Evolutionary conservation across 1,139 yeast genomes (phyloP), one percentile per base, ranked within the genome.

Genomic region (Kurtzmaniella quercitrusa): DNA sequence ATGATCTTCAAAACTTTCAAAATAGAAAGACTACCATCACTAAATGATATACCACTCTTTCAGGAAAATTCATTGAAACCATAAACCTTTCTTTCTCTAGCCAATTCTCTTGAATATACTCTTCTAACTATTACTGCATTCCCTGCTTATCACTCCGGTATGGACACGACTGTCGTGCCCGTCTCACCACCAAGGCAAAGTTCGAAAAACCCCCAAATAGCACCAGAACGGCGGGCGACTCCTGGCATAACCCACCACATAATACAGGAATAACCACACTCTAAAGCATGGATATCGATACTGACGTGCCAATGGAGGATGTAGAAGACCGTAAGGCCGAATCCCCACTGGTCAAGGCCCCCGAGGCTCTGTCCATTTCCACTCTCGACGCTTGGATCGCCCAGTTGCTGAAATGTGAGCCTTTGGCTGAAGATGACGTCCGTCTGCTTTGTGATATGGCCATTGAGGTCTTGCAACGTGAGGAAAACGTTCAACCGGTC

Each of bases 401-500:
- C 52, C 83, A 79, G 56, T 71, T 89, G 49, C 69, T 82, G 47
- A 73, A 82, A 52, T 91, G 97, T 65, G 86, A 88, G 65, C 94
- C 93, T 21, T 74, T 93, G 48, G 72, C 86, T 16, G 98, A 93
- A 60, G 78, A 78, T 35, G 91, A 88, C 46, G 95, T 94, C 38
- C 82, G 83, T 56, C 78, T 78, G 55, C 74, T 93, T 49, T 93
- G 98, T 60, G 76, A 79, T 46, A 84, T 86, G 76, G 96, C 96
- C n/a, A 87, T 88, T 55, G 98, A 93, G 50, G 83, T 93, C 36
- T 72, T 93, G 52, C 91, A 89, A 60, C 82, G 80, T 52, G 98
- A 94, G 68, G 86, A 91, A 50, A 93, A 94, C 61, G 96, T 93
- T 39, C 96, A 91, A 59, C 89, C 91, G 5, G 96, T 93, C 36